Evolutionary conservation across 2,329 filamentous ascomycete genomes (phyloP), one percentile per base, ranked within the genome.

Genomic region (Westerdykella ornata): DNA sequence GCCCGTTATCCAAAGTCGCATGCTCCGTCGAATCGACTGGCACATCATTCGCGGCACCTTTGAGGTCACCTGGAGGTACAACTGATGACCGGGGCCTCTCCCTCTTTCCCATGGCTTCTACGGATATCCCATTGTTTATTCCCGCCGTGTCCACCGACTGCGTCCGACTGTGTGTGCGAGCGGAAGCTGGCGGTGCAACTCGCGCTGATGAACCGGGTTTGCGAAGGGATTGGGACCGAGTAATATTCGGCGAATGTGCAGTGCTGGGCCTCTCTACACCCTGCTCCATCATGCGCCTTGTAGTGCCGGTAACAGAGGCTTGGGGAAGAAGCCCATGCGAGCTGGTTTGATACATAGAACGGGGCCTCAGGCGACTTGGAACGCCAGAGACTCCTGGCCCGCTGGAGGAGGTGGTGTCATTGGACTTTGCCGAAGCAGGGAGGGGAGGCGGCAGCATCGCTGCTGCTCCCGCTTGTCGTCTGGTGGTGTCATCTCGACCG

Each of bases 141-240:
- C 49, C 33, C 34, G 44, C 38, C 6, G 47, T 54, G 41, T 38
- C 55, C 5, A 57, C 56, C 9, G 61, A 63, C 33, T 57, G 49
- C 9, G 57, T 58, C 17, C 60, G 52, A 14, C 47, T 42, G 37
- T 64, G 60, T 16, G 37, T 32, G 16, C 31, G 45, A 35, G 45
- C 22, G 22, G 47, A 11, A 41, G 42, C 34, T 26, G 22, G 22
- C 7, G 22, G 22, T 26, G 22, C 22, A 26, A 51, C 22, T 34
- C 55, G 56, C 14, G 51, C 43, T 36, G 54, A 19, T 35, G 42
- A 30, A 17, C 26, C 49, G 22, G 59, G 57, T 38, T 53, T 59
- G n/a, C 60, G 56, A 8, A 64, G 39, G 8, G 62, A 64, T 37
- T 57, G 56, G 13, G 62, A 52, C 32, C 59, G 53, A 19, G 38